phyloP scores from a whole-genome alignment of 805 yeast species.

The Sungouiozyma ichnusensis region DNA sequence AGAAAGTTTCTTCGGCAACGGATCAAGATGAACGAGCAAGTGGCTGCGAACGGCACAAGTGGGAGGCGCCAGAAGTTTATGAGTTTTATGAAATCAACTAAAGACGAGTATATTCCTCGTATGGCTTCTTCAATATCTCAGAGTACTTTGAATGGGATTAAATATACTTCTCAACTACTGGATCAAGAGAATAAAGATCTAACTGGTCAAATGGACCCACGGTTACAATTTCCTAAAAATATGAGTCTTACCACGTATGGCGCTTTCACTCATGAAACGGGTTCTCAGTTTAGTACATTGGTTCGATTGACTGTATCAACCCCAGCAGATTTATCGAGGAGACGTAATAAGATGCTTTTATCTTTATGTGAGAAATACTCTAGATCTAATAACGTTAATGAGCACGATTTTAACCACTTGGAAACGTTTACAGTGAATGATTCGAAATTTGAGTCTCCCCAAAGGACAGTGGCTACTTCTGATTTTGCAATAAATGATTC shows the following conservation, averaged over 20 bases:
- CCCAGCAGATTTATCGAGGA: constrained; percentile 52
- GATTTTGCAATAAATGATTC: no score
- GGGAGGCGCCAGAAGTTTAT: constrained; percentile 37
- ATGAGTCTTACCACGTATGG: constrained; percentile 54
- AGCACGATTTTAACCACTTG: not conserved
- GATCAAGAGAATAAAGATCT: constrained; percentile 1
- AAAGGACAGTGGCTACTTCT: not conserved
- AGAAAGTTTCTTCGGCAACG: not conserved
- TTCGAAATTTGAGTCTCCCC: not conserved
- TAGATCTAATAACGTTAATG: constrained; percentile 6
- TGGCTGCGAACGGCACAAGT: not conserved
- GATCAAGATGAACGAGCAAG: not conserved
- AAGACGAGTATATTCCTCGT: constrained; percentile 48
- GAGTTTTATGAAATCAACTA: constrained; percentile 44
- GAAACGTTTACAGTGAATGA: not conserved
- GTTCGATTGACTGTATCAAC: constrained; percentile 63
- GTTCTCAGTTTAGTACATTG: constrained; percentile 37
- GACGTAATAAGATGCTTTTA: constrained; percentile 61
- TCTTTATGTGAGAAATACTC: constrained; percentile 53
- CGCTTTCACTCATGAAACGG: constrained; percentile 36
- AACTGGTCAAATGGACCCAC: not conserved
- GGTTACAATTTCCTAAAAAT: constrained; percentile 37
- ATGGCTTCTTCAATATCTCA: constrained; percentile 39
- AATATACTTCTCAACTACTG: constrained; percentile 1
- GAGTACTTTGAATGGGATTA: constrained; percentile 27